Conservation (phyloP, 108 stramenopile species). For the Fistulifera solaris region DNA sequence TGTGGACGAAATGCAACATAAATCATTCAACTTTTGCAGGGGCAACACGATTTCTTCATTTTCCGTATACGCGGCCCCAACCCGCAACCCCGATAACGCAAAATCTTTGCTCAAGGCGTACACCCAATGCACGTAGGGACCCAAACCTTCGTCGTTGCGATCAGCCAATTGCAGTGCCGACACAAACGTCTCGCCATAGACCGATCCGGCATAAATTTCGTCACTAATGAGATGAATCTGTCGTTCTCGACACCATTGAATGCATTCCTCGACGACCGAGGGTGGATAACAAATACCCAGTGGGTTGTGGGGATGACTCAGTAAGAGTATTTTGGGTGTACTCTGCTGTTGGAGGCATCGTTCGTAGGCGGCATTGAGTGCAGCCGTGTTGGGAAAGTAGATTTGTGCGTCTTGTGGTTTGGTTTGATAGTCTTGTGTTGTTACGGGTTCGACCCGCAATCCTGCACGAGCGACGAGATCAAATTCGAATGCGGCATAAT, state of each 20-base stretch:
- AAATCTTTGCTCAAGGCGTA: constrained; percentile 86
- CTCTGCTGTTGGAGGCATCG: constrained; percentile 28
- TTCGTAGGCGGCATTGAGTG: constrained; percentile 52
- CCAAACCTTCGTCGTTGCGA: constrained; percentile 29
- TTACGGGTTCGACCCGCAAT: constrained; percentile 51
- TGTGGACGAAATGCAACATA: constrained; percentile 71
- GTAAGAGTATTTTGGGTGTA: constrained; percentile 49
- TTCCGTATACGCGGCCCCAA: constrained; percentile 73
- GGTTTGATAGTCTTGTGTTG: constrained; percentile 21
- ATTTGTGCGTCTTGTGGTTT: constrained; percentile 21
- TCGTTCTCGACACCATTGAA: constrained; percentile 68
- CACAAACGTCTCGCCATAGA: constrained; percentile 42
- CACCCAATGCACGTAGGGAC: constrained; percentile 73
- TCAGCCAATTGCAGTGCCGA: constrained; percentile 52
- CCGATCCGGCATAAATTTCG: constrained; percentile 82
- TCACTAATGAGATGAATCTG: constrained; percentile 79
- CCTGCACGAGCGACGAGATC: constrained; percentile 73
- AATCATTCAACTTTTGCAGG: constrained; percentile 75
- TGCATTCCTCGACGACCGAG: constrained; percentile 51
- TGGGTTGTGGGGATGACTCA: constrained; percentile 83
- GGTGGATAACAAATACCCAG: constrained; percentile 76
- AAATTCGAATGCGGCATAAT: constrained; percentile 91
- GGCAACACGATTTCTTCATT: constrained; percentile 62
- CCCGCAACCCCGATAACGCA: constrained; percentile 73
- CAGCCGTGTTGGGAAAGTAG: constrained; percentile 59